These are phyloP conservation scores for Pichia nanzhaoensis DNA, from an alignment of 805 yeast genomes.

Conservation along the genomic window DNA sequence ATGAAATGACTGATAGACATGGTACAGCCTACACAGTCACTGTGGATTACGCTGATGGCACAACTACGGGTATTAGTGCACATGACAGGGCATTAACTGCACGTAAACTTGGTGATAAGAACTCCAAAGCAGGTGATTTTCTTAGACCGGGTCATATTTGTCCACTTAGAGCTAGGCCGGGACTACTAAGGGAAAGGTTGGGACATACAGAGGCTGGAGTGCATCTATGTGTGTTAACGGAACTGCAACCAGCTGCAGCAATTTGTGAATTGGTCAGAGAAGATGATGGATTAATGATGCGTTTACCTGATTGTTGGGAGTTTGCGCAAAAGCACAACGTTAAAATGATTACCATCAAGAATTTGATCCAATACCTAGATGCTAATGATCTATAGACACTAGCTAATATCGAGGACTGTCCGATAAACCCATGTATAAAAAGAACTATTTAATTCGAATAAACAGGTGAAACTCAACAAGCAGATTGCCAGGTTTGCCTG, in stretches of 20 bases:
- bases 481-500: too few relatives aligned
- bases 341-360: slow-evolving; percentile 74
- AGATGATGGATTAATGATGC: slow-evolving; percentile 92
- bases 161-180: slow-evolving; percentile 86
- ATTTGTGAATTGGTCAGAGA: slow-evolving; percentile 93
- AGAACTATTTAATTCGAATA: too few relatives aligned
- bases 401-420: not conserved
- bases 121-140: slow-evolving; percentile 55
- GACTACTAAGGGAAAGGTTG: slow-evolving; percentile 70
- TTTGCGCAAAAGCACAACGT: slow-evolving; percentile 59
- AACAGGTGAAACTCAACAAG: too few relatives aligned
- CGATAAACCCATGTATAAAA: too few relatives aligned
- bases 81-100: slow-evolving; percentile 88
- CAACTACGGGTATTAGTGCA: slow-evolving; percentile 96
- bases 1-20: slow-evolving; percentile 66
- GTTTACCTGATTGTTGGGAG: slow-evolving; percentile 74
- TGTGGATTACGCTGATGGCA: slow-evolving; percentile 77
- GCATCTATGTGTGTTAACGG: slow-evolving; percentile 72
- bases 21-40: slow-evolving; percentile 97
- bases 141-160: slow-evolving; percentile 91
- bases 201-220: slow-evolving; percentile 99
- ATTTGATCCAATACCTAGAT: slow-evolving; percentile 50
- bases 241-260: slow-evolving; percentile 78
- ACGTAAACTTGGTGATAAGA: slow-evolving; percentile 56
- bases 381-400: slow-evolving; percentile 12